A percentile compares a stretch with the other conserved stretches of the same genome.
Evolutionary conservation across 2,329 filamentous ascomycete species (phyloP).

Genomic region (Beauveria caledonica): DNA sequence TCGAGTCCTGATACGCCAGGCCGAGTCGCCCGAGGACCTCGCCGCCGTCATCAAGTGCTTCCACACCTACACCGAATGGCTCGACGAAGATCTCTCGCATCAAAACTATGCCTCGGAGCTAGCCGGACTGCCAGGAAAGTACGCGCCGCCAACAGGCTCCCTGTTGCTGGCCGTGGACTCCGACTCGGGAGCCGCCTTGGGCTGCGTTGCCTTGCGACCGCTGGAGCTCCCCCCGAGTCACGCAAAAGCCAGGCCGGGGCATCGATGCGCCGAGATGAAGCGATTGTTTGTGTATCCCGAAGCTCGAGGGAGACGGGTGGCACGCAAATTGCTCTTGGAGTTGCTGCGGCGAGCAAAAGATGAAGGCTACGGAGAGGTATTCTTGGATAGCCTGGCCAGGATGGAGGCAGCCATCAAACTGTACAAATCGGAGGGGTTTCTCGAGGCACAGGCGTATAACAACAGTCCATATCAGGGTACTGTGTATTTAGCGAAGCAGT

Average conservation of each 20-base stretch:
- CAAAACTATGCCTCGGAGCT: constrained; percentile 20
- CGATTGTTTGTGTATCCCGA: constrained; percentile 21
- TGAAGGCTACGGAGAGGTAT: constrained; percentile 17
- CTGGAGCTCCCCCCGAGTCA: constrained; percentile 15
- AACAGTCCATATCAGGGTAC: constrained; percentile 17
- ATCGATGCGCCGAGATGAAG: constrained; percentile 20
- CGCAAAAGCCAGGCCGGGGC: not conserved
- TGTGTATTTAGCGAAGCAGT: constrained; percentile 16
- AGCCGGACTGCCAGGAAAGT: constrained; percentile 19
- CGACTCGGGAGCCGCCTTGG: constrained; percentile 15
- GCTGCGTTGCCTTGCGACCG: constrained; percentile 20
- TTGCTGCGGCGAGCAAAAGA: constrained; percentile 11
- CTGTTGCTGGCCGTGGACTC: constrained; percentile 18
- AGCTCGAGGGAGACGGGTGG: constrained; percentile 18
- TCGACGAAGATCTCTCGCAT: constrained; percentile 20
- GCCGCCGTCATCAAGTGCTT: constrained; percentile 17
- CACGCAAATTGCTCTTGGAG: constrained; percentile 16
- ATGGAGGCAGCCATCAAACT: constrained; percentile 19
- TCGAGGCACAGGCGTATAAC: constrained; percentile 16
- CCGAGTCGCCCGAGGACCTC: constrained; percentile 15
- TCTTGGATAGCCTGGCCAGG: constrained; percentile 19
- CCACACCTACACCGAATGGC: constrained; percentile 19
- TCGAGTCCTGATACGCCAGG: constrained; percentile 17
- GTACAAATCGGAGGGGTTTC: constrained; percentile 20
- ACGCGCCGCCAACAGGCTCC: constrained; percentile 18